phyloP scores from a whole-genome alignment of 2,329 filamentous ascomycete species.

The Nemania sp. region DNA sequence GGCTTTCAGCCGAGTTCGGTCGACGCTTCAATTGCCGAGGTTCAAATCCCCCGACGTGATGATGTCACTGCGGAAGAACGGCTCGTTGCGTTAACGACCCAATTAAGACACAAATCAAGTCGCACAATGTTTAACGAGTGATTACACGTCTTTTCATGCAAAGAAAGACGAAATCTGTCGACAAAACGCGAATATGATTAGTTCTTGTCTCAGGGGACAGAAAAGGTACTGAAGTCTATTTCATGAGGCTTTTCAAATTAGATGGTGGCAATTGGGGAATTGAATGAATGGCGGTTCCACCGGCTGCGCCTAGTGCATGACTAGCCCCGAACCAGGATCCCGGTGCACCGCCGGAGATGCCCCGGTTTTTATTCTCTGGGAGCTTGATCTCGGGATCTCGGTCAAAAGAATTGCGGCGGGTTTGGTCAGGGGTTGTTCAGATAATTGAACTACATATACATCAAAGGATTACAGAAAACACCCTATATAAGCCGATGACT shows the following conservation, averaged over 20 bases:
- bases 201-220: not conserved
- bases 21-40: conserved; percentile 2
- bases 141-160: not conserved
- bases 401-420: conserved; percentile 35
- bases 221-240: not conserved
- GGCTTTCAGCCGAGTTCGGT: not conserved
- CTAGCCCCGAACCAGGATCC: conserved; percentile 16
- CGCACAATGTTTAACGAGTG: not conserved
- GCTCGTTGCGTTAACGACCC: not conserved
- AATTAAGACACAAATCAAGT: conserved; percentile 2
- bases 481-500: no score
- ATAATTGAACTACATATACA: no score
- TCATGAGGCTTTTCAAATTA: conserved; percentile 17
- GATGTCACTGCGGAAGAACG: conserved; percentile 18
- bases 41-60: conserved; percentile 7
- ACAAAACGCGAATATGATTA: not conserved
- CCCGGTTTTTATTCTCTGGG: conserved; percentile 13
- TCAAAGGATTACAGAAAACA: not conserved
- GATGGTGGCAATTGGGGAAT: conserved; percentile 20
- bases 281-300: conserved; percentile 4
- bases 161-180: not conserved
- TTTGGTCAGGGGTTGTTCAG: no score
- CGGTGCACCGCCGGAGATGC: conserved; percentile 11
- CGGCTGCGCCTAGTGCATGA: not conserved
- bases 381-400: conserved; percentile 30